phyloP scores from a whole-genome alignment of 192 early-diverging fungal species.

The Lunasporangiospora selenospora region DNA sequence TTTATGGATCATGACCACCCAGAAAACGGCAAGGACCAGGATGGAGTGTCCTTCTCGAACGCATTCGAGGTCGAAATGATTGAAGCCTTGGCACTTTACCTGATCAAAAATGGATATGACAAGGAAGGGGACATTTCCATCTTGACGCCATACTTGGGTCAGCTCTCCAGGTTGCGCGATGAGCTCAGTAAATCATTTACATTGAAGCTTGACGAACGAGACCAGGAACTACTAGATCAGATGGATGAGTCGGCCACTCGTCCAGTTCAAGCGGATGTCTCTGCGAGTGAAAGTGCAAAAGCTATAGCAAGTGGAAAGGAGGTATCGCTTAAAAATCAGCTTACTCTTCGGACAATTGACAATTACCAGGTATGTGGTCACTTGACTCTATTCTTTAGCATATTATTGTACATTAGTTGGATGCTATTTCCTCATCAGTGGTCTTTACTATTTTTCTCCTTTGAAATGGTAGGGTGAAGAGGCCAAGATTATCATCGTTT shows the following conservation, averaged over 20 bases:
- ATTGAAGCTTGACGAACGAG: constrained; percentile 48
- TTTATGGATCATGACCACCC: constrained; percentile 56
- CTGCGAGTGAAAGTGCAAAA: constrained; percentile 18
- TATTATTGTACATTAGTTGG: too few relatives aligned
- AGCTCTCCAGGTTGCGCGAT: constrained; percentile 52
- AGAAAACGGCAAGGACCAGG: constrained; percentile 48
- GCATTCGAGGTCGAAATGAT: constrained; percentile 59
- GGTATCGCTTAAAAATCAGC: constrained; percentile 22
- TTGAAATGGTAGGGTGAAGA: constrained; percentile 49
- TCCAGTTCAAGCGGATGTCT: too few relatives aligned
- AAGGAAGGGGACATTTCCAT: constrained; percentile 56
- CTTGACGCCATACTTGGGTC: constrained; percentile 62
- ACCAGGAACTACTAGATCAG: constrained; percentile 33
- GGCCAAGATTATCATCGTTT: constrained; percentile 51
- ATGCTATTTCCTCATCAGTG: too few relatives aligned
- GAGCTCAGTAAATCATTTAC: constrained; percentile 24
- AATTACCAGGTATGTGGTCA: constrained; percentile 48
- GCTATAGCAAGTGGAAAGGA: constrained; percentile 12
- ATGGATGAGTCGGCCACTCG: too few relatives aligned
- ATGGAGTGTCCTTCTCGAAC: constrained; percentile 55
- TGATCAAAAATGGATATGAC: constrained; percentile 59
- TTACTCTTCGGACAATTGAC: constrained; percentile 52
- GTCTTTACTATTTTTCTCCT: too few relatives aligned
- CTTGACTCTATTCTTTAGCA: too few relatives aligned
- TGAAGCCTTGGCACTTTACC: constrained; percentile 50